Conservation (phyloP, 495 filamentous ascomycete species). For the Cercophora sp. region DNA sequence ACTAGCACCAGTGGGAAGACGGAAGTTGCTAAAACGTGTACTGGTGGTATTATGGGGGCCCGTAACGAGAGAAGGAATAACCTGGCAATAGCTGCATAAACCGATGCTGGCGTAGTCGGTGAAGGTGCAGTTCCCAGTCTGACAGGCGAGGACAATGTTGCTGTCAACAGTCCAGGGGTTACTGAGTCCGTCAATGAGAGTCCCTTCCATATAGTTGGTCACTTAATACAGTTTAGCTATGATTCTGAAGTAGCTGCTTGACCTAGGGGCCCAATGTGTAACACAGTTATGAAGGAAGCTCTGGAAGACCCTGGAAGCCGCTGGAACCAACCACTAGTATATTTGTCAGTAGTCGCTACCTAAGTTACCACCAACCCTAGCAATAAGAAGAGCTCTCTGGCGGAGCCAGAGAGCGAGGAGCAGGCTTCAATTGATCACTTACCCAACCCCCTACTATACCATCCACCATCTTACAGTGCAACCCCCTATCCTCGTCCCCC, state of each 20-base stretch:
- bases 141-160: neutral
- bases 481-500: too few relatives aligned
- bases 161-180: neutral
- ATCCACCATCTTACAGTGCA: too few relatives aligned
- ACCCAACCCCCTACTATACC: too few relatives aligned
- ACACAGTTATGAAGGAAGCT: too few relatives aligned
- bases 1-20: neutral
- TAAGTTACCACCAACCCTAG: too few relatives aligned
- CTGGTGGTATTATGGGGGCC: neutral
- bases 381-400: too few relatives aligned
- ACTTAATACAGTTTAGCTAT: neutral
- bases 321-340: too few relatives aligned
- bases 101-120: neutral
- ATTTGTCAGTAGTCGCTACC: too few relatives aligned
- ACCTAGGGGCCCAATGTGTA: neutral
- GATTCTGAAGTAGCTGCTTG: neutral
- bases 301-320: too few relatives aligned
- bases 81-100: neutral
- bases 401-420: too few relatives aligned
- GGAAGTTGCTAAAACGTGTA: neutral
- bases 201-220: neutral
- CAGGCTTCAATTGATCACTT: too few relatives aligned
- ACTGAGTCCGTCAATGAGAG: neutral
- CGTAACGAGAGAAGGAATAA: neutral
- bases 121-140: neutral